Conservation (phyloP, 1,139 yeast genomes). For the Kodamaea arcana region DNA sequence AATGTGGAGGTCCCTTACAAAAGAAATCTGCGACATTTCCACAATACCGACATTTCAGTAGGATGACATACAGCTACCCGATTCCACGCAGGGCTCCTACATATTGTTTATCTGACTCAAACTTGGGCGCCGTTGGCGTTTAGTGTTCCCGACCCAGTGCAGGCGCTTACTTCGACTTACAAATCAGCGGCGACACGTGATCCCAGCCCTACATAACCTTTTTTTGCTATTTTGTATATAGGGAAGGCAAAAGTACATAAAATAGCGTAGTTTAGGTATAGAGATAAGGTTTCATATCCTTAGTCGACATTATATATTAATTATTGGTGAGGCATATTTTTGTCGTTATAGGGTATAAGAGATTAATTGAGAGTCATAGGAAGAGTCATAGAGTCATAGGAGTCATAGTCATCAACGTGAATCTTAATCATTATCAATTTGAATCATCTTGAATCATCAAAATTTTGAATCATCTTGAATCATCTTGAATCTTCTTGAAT, state of each 20-base stretch:
- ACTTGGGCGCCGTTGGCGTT: too few species aligned
- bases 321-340: too few species aligned
- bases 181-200: not conserved
- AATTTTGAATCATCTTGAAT: too few species aligned
- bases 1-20: too few species aligned
- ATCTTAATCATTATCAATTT: too few species aligned
- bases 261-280: not conserved
- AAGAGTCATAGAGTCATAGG: not conserved
- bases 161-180: not conserved
- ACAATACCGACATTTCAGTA: not conserved
- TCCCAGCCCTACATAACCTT: too few species aligned
- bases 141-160: too few species aligned
- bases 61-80: not conserved
- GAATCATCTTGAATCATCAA: too few species aligned
- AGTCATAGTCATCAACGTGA: not conserved
- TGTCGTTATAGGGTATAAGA: too few species aligned
- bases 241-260: not conserved
- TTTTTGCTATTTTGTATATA: not conserved
- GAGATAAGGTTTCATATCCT: not conserved
- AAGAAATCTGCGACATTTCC: not conserved
- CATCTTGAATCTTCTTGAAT: too few species aligned
- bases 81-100: not conserved
- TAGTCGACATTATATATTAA: too few species aligned
- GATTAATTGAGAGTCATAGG: too few species aligned
- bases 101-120: not conserved